Evolutionary conservation across 1,139 yeast genomes (phyloP).

Genomic region (Sugiyamaella neomexicana): DNA sequence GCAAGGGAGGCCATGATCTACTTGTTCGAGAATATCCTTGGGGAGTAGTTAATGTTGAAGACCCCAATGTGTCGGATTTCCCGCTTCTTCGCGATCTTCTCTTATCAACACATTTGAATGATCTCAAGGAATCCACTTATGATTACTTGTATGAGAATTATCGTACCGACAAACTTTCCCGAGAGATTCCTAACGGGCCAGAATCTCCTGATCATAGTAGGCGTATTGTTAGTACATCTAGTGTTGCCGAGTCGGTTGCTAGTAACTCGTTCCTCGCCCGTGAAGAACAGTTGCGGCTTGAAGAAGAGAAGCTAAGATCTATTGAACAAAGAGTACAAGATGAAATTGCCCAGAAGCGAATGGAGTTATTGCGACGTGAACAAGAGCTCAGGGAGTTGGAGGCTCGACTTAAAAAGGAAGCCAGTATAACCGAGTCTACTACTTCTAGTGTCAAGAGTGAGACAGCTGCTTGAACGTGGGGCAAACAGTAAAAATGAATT

Average conservation of each 20-base stretch:
- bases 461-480: slow-evolving; percentile 10
- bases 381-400: slow-evolving; percentile 82
- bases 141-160: slow-evolving; percentile 90
- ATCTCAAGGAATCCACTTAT: slow-evolving; percentile 90
- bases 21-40: slow-evolving; percentile 84
- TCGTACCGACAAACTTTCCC: slow-evolving; percentile 85
- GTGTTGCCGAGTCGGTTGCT: slow-evolving; percentile 26
- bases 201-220: slow-evolving; percentile 19
- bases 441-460: slow-evolving; percentile 19
- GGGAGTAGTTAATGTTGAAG: slow-evolving; percentile 89
- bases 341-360: slow-evolving; percentile 79
- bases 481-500: too few relatives aligned
- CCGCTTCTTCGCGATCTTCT: slow-evolving; percentile 73
- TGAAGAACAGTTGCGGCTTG: slow-evolving; percentile 45
- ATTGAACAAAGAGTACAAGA: slow-evolving; percentile 78
- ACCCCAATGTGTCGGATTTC: slow-evolving; percentile 79
- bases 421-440: slow-evolving; percentile 7
- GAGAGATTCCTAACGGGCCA: slow-evolving; percentile 25
- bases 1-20: slow-evolving; percentile 40
- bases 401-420: slow-evolving; percentile 51
- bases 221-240: slow-evolving; percentile 14
- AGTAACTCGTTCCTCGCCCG: slow-evolving; percentile 35
- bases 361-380: slow-evolving; percentile 85
- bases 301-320: slow-evolving; percentile 44
- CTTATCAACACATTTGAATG: slow-evolving; percentile 84